A percentile compares a stretch with the other conserved stretches of the same genome.
phyloP scores from a whole-genome alignment of 2,329 filamentous ascomycete species.

The Beauveria medogensis region DNA sequence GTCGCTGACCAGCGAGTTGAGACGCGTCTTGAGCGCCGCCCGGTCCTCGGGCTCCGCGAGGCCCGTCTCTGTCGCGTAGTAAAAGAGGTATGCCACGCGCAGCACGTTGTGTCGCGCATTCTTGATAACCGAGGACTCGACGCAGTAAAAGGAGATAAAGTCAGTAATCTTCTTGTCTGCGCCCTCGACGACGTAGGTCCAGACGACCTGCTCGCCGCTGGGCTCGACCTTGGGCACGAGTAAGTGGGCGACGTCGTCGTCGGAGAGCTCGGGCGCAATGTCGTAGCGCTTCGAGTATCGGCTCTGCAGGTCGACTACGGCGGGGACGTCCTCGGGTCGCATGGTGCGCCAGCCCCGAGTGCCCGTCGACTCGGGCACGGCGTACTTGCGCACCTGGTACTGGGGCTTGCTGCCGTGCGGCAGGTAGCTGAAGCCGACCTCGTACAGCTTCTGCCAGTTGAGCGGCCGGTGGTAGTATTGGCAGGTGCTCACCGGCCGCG shows the following conservation, averaged over 20 bases:
- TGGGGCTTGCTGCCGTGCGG: slow-evolving; percentile 75
- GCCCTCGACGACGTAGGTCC: slow-evolving; percentile 83
- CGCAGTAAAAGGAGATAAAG: slow-evolving; percentile 93
- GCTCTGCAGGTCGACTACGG: slow-evolving; percentile 64
- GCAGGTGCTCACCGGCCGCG: slow-evolving; percentile 85
- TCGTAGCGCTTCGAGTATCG: slow-evolving; percentile 75
- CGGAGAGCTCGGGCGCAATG: slow-evolving; percentile 72
- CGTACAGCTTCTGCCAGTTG: slow-evolving; percentile 93
- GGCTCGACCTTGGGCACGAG: slow-evolving; percentile 58
- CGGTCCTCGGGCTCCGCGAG: slow-evolving; percentile 50
- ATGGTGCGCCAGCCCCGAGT: slow-evolving; percentile 73
- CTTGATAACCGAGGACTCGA: slow-evolving; percentile 87
- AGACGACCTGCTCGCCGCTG: slow-evolving; percentile 71
- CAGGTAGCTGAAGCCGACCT: slow-evolving; percentile 86
- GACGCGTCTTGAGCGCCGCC: slow-evolving; percentile 61
- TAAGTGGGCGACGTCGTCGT: slow-evolving; percentile 83
- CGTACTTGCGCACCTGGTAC: slow-evolving; percentile 80
- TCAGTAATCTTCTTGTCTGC: slow-evolving; percentile 78
- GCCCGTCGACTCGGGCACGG: slow-evolving; percentile 64
- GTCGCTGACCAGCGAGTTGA: slow-evolving; percentile 71
- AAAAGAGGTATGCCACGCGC: slow-evolving; percentile 90
- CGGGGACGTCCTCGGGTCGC: slow-evolving; percentile 68
- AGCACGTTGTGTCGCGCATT: slow-evolving; percentile 70
- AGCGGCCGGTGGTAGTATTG: slow-evolving; percentile 91
- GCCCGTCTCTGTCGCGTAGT: slow-evolving; percentile 82